Evolutionary conservation across 2,329 filamentous ascomycete genomes (phyloP), one percentile per base, ranked within the genome.

Genomic region (Microsporum canis): DNA sequence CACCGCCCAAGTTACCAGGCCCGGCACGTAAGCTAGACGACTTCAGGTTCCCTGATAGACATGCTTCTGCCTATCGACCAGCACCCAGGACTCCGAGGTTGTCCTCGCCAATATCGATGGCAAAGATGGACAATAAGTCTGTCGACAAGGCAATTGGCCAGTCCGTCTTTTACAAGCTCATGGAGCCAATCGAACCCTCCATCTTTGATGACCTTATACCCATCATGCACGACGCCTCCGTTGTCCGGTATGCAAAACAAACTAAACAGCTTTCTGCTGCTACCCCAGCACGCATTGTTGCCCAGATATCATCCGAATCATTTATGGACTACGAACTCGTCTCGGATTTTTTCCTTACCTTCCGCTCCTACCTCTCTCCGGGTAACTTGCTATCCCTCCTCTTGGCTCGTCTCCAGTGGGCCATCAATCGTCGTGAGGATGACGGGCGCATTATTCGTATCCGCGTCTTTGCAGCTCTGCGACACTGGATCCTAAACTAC

Each of bases 401-500:
- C 14, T 81, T 97, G 64, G 87, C 91, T 1, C 84, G 94, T 17
- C 76, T 99, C 59, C 82, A 86, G 66, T 99, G 94, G 94, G 91
- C 94, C 0, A 80, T 96, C 57, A 83, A 83, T 56, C 83, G 89
- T 60, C 78, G 82, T 55, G 89, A 95, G 70, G 90, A 96, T 71
- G 85, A 86, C 61, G 94, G 94, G 43, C 88, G 91, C 70, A 89
- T 99, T 59, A 94, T 96, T n/a, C 85, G 92, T 57, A 95, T 99
- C 14, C 84, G 94, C 47, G 95, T 91, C 0, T 99, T 97, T 76
- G 94, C 96, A 31, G 94, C 94, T 5, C 80, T 97, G 51, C 85
- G 94, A 61, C 94, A 99, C 73, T 99, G 94, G 94, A 91, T 97
- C 61, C 76, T 99, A 64, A 99, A 99, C 72, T 99, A 99, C 73